A percentile compares a stretch with the other conserved stretches of the same genome.
These are phyloP conservation scores for Bryopsis sp. DNA, from an alignment of 139 green algal species.

Conservation along the genomic window DNA sequence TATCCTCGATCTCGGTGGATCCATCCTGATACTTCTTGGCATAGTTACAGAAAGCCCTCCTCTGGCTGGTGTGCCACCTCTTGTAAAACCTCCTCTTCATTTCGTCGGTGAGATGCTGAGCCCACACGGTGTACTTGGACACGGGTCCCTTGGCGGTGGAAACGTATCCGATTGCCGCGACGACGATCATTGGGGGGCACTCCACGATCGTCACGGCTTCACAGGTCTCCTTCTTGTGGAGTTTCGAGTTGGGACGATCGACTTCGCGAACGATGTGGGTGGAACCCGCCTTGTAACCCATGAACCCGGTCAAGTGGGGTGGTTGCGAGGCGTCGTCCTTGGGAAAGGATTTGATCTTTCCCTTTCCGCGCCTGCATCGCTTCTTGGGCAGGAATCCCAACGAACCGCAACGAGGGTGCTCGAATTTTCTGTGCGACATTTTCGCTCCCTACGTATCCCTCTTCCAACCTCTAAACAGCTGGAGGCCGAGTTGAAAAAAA, in stretches of 20 bases:
- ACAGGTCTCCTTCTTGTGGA: slow-evolving; percentile 99
- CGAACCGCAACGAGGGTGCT: slow-evolving; percentile 89
- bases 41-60: slow-evolving; percentile 99
- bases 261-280: slow-evolving; percentile 98
- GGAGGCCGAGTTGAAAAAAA: no score
- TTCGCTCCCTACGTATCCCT: no score
- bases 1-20: slow-evolving; percentile 79
- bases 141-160: slow-evolving; percentile 87
- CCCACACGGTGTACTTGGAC: slow-evolving; percentile 91
- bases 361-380: slow-evolving; percentile 80
- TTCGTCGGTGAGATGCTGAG: slow-evolving; percentile 92
- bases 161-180: slow-evolving; percentile 95
- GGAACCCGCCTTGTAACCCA: slow-evolving; percentile 87
- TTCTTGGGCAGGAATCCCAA: slow-evolving; percentile 99
- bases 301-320: slow-evolving; percentile 93
- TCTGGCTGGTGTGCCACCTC: slow-evolving; percentile 91
- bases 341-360: slow-evolving; percentile 95
- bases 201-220: slow-evolving; percentile 98
- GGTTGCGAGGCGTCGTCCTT: slow-evolving; percentile 82
- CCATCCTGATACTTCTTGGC: slow-evolving; percentile 89
- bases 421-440: slow-evolving; percentile 94
- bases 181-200: slow-evolving; percentile 91
- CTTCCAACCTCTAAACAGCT: no score
- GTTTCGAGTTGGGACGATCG: slow-evolving; percentile 97
- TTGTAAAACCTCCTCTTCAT: slow-evolving; percentile 80